A percentile compares a stretch with the other conserved stretches of the same genome.
phyloP scores from a whole-genome alignment of 2,329 filamentous ascomycete genomes.

The Ceratocystis variospora region DNA sequence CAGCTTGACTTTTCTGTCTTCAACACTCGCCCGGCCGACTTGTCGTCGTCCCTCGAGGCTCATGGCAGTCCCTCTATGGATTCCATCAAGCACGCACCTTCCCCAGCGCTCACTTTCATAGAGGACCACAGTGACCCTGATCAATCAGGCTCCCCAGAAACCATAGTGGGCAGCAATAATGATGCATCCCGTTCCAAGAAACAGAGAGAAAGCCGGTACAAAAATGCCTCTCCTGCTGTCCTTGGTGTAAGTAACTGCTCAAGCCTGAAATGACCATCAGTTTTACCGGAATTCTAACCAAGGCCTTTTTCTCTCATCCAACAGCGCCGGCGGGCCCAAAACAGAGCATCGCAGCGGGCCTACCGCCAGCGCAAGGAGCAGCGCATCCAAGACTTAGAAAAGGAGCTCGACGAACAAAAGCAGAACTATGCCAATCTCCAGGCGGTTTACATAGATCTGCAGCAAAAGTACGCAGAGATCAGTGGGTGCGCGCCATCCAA shows the following conservation, averaged over 20 bases:
- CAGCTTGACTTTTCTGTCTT: constrained; percentile 4
- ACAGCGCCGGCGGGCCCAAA: constrained; percentile 26
- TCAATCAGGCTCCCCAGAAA: constrained; percentile 23
- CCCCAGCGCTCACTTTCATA: constrained; percentile 13
- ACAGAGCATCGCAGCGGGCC: constrained; percentile 26
- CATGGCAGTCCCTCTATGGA: neutral
- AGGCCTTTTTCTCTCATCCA: neutral
- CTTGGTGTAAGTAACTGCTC: constrained; percentile 30
- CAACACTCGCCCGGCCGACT: neutral
- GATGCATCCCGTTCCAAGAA: constrained; percentile 29
- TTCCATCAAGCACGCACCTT: neutral
- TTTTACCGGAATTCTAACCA: constrained; percentile 9
- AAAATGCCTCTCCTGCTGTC: constrained; percentile 38
- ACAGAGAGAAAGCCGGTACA: constrained; percentile 40
- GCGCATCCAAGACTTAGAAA: constrained; percentile 19
- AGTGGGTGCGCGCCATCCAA: neutral
- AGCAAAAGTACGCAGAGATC: neutral
- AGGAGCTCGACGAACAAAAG: neutral
- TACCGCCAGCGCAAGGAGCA: constrained; percentile 26
- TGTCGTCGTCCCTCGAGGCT: neutral
- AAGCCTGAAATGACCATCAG: neutral
- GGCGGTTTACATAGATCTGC: constrained; percentile 26
- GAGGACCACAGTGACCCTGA: constrained; percentile 8
- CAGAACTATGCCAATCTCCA: constrained; percentile 3
- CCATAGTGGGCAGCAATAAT: neutral